Percentiles rank a stretch among this genome's conserved stretches.
These are phyloP conservation scores for Paulownia fortunei DNA, from an alignment of 257 asterid species.

Conservation along the genomic window DNA sequence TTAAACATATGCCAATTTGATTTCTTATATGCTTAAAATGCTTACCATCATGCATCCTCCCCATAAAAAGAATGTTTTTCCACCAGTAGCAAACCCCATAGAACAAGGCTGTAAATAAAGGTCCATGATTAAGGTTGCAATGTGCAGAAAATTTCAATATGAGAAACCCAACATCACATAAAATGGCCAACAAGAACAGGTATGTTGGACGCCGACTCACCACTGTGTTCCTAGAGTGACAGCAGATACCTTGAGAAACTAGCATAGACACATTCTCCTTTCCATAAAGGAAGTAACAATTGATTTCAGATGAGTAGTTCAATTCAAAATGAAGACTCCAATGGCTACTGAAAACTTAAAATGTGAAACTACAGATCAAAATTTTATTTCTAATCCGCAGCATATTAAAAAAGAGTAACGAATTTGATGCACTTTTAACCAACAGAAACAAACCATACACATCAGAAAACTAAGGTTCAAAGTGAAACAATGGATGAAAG, in stretches of 20 bases:
- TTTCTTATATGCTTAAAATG: slow-evolving; percentile 3
- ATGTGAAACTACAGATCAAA: slow-evolving; percentile 1
- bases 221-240: background rate
- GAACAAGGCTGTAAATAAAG: slow-evolving; percentile 77
- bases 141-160: background rate
- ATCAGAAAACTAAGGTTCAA: background rate
- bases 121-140: slow-evolving; percentile 11
- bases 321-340: background rate
- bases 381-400: background rate
- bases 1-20: slow-evolving; percentile 18
- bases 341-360: background rate
- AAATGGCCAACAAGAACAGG: slow-evolving; percentile 12
- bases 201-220: background rate
- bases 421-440: background rate
- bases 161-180: slow-evolving; percentile 19
- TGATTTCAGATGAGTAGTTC: background rate
- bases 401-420: background rate
- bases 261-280: slow-evolving; percentile 1
- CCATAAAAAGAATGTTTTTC: slow-evolving; percentile 93
- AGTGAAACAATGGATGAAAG: background rate
- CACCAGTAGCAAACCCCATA: slow-evolving; percentile 98
- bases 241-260: slow-evolving; percentile 8
- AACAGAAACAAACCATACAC: background rate
- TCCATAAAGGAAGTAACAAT: background rate
- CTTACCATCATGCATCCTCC: slow-evolving; percentile 99